phyloP scores from a whole-genome alignment of 148 eudicot species.

The Silene uniflora region DNA sequence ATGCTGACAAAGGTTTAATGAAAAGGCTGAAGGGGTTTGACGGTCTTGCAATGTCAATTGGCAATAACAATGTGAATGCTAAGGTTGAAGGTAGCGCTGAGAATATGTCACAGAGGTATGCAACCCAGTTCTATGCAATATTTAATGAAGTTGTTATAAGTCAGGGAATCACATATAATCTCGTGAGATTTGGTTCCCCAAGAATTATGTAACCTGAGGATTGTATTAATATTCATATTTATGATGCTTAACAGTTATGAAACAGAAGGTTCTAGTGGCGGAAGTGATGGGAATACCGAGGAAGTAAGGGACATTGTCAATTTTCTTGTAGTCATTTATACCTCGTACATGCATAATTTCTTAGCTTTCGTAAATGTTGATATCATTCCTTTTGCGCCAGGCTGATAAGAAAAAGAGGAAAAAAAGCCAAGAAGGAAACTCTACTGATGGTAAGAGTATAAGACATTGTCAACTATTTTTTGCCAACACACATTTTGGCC shows the following conservation, averaged over 20 bases:
- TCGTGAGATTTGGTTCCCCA: not conserved
- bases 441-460: constrained; percentile 43
- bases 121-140: not conserved
- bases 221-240: not conserved
- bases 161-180: not conserved
- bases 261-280: constrained; percentile 83
- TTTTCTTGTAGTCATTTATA: not conserved
- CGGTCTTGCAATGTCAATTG: constrained; percentile 91
- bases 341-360: constrained; percentile 3
- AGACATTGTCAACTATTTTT: constrained; percentile 10
- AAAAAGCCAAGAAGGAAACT: constrained; percentile 60
- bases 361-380: constrained; percentile 20
- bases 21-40: constrained; percentile 78
- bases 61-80: constrained; percentile 48
- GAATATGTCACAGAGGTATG: constrained; percentile 61
- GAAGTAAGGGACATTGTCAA: constrained; percentile 43
- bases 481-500: not conserved
- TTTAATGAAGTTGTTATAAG: not conserved
- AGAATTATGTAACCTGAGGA: not conserved
- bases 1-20: constrained; percentile 53
- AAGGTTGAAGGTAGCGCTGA: constrained; percentile 55
- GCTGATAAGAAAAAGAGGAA: constrained; percentile 53
- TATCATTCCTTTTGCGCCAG: constrained; percentile 34
- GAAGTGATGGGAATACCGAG: constrained; percentile 74
- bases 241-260: constrained; percentile 49